A percentile compares a stretch with the other conserved stretches of the same genome.
These are phyloP conservation scores for Cystofilobasidium ferigula DNA, from an alignment of 768 basidiomycete genomes.

Conservation along the genomic window DNA sequence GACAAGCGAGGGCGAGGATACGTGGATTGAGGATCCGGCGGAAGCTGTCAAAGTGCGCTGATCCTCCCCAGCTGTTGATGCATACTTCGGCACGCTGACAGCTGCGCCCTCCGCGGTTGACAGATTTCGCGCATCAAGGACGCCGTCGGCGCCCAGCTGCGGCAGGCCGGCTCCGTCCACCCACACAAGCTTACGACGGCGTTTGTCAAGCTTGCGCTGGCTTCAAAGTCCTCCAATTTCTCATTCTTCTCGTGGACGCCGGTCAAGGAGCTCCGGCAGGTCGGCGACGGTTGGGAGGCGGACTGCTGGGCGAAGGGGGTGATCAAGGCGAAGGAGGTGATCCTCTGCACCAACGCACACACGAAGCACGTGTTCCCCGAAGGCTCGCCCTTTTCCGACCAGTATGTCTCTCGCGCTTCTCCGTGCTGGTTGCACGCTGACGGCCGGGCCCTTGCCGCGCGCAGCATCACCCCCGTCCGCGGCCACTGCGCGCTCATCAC, in stretches of 20 bases:
- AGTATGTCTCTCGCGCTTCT: neutral
- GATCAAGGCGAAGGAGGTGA: neutral
- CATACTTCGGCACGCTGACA: too few species aligned
- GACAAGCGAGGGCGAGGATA: constrained; percentile 1
- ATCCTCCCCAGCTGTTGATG: too few species aligned
- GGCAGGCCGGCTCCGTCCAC: constrained; percentile 25
- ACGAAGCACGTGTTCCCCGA: constrained; percentile 17
- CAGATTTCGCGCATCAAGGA: constrained; percentile 16
- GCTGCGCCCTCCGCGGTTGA: neutral
- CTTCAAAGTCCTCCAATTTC: neutral
- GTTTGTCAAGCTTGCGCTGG: constrained; percentile 9
- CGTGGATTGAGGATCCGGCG: constrained; percentile 11
- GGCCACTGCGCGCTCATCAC: constrained; percentile 22
- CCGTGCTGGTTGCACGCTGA: neutral
- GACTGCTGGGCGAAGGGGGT: constrained; percentile 1
- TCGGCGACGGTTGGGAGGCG: constrained; percentile 5
- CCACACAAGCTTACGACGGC: constrained; percentile 25
- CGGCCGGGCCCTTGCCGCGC: neutral
- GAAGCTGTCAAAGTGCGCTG: constrained; percentile 23
- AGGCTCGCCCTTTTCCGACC: neutral
- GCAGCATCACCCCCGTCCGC: constrained; percentile 22
- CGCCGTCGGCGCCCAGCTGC: constrained; percentile 12
- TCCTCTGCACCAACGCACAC: constrained; percentile 24
- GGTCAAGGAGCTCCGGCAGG: constrained; percentile 4
- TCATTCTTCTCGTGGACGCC: constrained; percentile 20